Evolutionary conservation across 2,329 filamentous ascomycete genomes (phyloP).

Genomic region (Colletotrichum salicis): DNA sequence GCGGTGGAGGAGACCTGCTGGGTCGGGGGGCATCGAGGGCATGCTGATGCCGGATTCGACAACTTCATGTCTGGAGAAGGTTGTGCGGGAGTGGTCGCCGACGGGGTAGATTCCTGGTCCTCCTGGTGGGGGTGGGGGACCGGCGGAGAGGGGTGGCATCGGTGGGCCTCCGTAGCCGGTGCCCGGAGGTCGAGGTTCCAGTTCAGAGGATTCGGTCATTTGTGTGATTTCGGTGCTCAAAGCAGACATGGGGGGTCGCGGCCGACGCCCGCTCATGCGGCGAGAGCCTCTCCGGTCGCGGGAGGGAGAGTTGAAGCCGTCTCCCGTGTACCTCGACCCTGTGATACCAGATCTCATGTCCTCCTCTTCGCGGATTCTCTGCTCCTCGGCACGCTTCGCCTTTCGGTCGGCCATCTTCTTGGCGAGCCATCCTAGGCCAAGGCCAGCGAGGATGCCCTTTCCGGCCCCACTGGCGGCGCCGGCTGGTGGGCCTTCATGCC

Average conservation of each 20-base stretch:
- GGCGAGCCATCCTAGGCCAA: slow-evolving; percentile 76
- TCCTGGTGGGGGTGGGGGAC: slow-evolving; percentile 39
- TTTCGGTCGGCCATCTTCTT: slow-evolving; percentile 71
- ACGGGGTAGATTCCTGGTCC: slow-evolving; percentile 30
- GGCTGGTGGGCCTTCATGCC: slow-evolving; percentile 55
- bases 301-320: slow-evolving; percentile 66
- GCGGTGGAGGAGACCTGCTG: slow-evolving; percentile 52
- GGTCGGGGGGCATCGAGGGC: slow-evolving; percentile 60
- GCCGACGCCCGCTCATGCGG: slow-evolving; percentile 40
- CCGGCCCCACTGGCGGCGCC: slow-evolving; percentile 59
- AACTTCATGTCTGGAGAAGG: slow-evolving; percentile 52
- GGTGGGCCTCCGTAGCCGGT: slow-evolving; percentile 45
- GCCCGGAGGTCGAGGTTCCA: slow-evolving; percentile 51
- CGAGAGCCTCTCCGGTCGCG: slow-evolving; percentile 39
- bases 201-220: slow-evolving; percentile 48
- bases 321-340: slow-evolving; percentile 75
- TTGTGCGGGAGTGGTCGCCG: slow-evolving; percentile 43
- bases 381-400: slow-evolving; percentile 58
- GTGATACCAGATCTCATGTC: slow-evolving; percentile 69
- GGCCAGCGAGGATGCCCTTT: slow-evolving; percentile 67
- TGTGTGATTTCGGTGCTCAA: slow-evolving; percentile 35
- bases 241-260: slow-evolving; percentile 40
- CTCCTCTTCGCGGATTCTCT: slow-evolving; percentile 59
- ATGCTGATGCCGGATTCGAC: slow-evolving; percentile 48
- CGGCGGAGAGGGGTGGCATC: slow-evolving; percentile 49